phyloP scores from a whole-genome alignment of 2,329 filamentous ascomycete species.

The Pyrenophora teres region DNA sequence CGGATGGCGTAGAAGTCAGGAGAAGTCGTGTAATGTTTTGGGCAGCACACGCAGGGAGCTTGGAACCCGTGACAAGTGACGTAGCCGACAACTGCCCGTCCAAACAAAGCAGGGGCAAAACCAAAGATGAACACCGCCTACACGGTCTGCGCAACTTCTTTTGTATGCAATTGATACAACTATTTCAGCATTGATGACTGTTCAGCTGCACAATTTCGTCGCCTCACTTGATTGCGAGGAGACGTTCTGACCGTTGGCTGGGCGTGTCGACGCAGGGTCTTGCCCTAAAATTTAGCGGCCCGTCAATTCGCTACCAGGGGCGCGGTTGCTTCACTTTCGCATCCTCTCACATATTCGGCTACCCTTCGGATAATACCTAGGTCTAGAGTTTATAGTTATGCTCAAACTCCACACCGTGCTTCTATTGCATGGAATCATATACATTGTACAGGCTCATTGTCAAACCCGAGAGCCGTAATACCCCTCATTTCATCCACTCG shows the following conservation, averaged over 20 bases:
- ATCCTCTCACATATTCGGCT: background rate
- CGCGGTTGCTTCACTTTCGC: constrained; percentile 4
- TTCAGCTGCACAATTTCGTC: background rate
- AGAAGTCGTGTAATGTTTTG: constrained; percentile 9
- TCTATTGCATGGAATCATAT: too few species aligned
- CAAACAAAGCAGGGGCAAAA: constrained; percentile 1
- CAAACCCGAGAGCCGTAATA: too few species aligned
- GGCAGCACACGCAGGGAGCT: constrained; percentile 4
- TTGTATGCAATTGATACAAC: background rate
- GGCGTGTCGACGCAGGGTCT: constrained; percentile 13
- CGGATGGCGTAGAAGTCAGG: constrained; percentile 11
- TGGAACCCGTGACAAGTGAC: constrained; percentile 13
- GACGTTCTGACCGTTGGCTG: constrained; percentile 8
- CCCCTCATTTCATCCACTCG: too few species aligned
- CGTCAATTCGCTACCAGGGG: constrained; percentile 10
- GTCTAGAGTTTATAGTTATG: too few species aligned
- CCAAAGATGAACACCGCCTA: background rate
- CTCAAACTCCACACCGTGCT: too few species aligned
- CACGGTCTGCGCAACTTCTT: too few species aligned
- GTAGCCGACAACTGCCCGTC: constrained; percentile 6
- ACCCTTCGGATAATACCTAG: background rate
- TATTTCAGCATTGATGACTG: background rate
- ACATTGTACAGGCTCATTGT: too few species aligned
- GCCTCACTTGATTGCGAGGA: constrained; percentile 5
- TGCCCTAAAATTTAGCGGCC: constrained; percentile 3